Percentiles rank a stretch among this genome's conserved stretches.
phyloP scores from a whole-genome alignment of 352 stramenopile genomes.

The Globisporangium ultimum region DNA sequence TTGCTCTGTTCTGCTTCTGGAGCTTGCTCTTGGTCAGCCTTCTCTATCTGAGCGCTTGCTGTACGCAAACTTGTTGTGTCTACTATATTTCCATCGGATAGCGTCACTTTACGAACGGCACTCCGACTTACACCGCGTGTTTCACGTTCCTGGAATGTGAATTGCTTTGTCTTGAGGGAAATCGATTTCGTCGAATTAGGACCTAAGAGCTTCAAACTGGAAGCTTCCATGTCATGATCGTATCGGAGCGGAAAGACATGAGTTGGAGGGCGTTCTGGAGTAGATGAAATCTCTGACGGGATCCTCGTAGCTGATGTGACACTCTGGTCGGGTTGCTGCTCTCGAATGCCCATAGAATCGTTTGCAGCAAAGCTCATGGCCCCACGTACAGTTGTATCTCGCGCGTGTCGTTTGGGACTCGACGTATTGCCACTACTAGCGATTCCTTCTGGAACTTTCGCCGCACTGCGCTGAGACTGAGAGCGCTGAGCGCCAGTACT shows the following conservation, averaged over 20 bases:
- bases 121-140: no score
- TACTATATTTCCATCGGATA: no score
- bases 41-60: no score
- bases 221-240: not conserved
- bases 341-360: not conserved
- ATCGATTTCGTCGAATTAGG: not conserved
- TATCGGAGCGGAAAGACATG: constrained; percentile 13
- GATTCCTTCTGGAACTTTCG: not conserved
- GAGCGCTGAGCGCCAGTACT: not conserved
- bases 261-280: not conserved
- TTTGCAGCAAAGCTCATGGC: not conserved
- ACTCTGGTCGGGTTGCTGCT: not conserved
- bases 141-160: constrained; percentile 7
- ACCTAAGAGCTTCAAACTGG: constrained; percentile 8
- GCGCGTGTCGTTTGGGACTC: constrained; percentile 7
- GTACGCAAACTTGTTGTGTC: no score
- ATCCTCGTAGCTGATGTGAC: not conserved
- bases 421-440: not conserved
- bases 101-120: not conserved
- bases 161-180: constrained; percentile 8
- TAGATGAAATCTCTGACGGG: no score
- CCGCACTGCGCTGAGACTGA: not conserved
- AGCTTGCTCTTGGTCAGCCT: no score
- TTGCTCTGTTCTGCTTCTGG: no score
- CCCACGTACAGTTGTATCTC: not conserved